Conservation (phyloP, 2,329 filamentous ascomycete genomes). For the Orbilia javanica region DNA sequence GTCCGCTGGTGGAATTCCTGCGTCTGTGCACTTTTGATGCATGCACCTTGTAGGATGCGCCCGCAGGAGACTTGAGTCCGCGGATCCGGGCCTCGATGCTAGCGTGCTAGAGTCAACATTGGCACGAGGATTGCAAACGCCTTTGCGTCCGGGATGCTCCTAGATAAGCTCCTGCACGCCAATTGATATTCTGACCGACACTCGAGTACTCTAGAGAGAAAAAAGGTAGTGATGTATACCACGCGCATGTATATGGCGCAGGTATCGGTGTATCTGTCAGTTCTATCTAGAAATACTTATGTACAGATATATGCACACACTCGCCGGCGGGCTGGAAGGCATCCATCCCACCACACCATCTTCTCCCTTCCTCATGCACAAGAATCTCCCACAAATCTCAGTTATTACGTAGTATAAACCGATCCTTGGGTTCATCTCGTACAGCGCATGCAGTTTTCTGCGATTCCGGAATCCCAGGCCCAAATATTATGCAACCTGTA, state of each 20-base stretch:
- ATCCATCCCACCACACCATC: constrained; percentile 17
- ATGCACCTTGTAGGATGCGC: background rate
- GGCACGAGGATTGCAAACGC: too few species aligned
- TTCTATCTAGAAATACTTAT: too few species aligned
- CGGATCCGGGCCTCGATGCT: background rate
- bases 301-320: background rate
- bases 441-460: background rate
- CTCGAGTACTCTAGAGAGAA: too few species aligned
- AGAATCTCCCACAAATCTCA: constrained; percentile 9
- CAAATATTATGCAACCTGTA: background rate
- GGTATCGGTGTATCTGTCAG: too few species aligned
- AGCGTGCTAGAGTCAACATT: too few species aligned
- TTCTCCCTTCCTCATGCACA: constrained; percentile 2
- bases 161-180: too few species aligned
- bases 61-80: too few species aligned
- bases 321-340: background rate
- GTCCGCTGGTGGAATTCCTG: background rate
- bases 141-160: too few species aligned
- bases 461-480: background rate
- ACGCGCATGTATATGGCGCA: too few species aligned
- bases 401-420: constrained; percentile 27
- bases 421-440: constrained; percentile 15
- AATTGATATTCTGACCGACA: too few species aligned
- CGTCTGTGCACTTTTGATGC: background rate
- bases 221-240: too few species aligned